Conservation (phyloP, 1,284 basidiomycete species). For the Sphagnurus paluster region DNA sequence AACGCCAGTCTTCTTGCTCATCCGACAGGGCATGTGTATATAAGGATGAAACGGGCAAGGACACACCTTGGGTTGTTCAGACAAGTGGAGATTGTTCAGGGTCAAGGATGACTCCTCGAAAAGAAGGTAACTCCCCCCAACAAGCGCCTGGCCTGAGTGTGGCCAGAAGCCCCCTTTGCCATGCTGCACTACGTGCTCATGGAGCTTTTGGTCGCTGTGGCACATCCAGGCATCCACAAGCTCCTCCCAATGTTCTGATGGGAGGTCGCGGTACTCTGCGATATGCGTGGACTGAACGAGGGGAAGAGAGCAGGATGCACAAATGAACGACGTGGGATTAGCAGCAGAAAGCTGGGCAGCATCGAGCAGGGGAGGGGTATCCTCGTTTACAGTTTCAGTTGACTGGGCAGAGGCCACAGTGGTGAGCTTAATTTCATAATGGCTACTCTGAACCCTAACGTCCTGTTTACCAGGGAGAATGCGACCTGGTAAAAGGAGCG, state of each 20-base stretch:
- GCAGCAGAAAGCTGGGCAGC: conserved; percentile 58
- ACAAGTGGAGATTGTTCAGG: conserved; percentile 51
- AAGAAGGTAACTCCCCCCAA: conserved; percentile 84
- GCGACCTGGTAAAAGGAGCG: conserved; percentile 65
- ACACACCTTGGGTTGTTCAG: conserved; percentile 58
- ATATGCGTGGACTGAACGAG: conserved; percentile 55
- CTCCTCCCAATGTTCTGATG: conserved; percentile 96
- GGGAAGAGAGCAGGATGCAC: conserved; percentile 75
- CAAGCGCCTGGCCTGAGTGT: conserved; percentile 63
- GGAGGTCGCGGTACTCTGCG: conserved; percentile 75
- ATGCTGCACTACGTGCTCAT: conserved; percentile 66
- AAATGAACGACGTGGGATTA: conserved; percentile 64
- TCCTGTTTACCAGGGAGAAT: conserved; percentile 61
- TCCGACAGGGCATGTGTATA: conserved; percentile 40
- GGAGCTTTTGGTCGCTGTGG: conserved; percentile 84
- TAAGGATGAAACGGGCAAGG: conserved; percentile 3
- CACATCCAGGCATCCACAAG: conserved; percentile 99
- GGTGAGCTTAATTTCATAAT: conserved; percentile 72
- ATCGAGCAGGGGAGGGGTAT: conserved; percentile 57
- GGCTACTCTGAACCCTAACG: conserved; percentile 52
- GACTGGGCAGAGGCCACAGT: conserved; percentile 28
- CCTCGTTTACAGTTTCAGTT: conserved; percentile 26
- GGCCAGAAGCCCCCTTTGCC: conserved; percentile 83
- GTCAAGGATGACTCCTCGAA: conserved; percentile 65
- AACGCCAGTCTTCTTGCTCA: conserved; percentile 89